Percentiles rank a stretch among this genome's conserved stretches.
These are phyloP conservation scores for Sphaerulina populicola DNA, from an alignment of 2,329 filamentous ascomycete genomes.

Conservation along the genomic window DNA sequence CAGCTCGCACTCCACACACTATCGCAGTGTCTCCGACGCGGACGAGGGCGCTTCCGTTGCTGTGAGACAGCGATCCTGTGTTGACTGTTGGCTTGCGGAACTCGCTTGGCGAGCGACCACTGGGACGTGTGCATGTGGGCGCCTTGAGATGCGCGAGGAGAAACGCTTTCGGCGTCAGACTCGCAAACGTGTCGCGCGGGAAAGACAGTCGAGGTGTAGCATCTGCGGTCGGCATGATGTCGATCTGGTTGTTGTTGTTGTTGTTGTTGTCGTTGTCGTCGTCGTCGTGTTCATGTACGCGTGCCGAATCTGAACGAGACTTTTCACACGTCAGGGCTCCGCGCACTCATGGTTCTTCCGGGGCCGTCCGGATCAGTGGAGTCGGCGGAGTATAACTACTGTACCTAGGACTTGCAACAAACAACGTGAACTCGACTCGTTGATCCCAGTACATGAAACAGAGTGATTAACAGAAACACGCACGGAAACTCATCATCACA, in stretches of 20 bases:
- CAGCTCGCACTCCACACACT: slow-evolving; percentile 85
- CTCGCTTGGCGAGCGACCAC: slow-evolving; percentile 64
- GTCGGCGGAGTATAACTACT: too few species aligned
- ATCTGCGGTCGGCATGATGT: slow-evolving; percentile 1
- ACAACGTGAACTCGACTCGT: too few species aligned
- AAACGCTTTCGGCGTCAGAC: slow-evolving; percentile 80
- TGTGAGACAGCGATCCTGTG: slow-evolving; percentile 74
- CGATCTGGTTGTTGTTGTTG: not conserved
- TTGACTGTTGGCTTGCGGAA: slow-evolving; percentile 69
- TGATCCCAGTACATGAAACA: too few species aligned
- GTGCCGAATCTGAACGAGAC: too few species aligned
- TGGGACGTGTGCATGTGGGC: slow-evolving; percentile 61
- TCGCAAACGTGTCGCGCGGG: slow-evolving; percentile 68
- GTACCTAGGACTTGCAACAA: too few species aligned
- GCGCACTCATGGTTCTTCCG: too few species aligned
- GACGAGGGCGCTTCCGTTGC: slow-evolving; percentile 82
- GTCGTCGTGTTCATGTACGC: not conserved
- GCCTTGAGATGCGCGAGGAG: slow-evolving; percentile 79
- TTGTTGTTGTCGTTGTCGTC: not conserved
- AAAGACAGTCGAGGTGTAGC: slow-evolving; percentile 38
- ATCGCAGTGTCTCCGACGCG: slow-evolving; percentile 82
- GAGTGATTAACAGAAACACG: too few species aligned
- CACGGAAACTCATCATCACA: too few species aligned
- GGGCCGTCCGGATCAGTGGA: too few species aligned
- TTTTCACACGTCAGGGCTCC: too few species aligned